Evolutionary conservation across 2,329 filamentous ascomycete genomes (phyloP).

Genomic region (Ophiostoma novo-ulmi): DNA sequence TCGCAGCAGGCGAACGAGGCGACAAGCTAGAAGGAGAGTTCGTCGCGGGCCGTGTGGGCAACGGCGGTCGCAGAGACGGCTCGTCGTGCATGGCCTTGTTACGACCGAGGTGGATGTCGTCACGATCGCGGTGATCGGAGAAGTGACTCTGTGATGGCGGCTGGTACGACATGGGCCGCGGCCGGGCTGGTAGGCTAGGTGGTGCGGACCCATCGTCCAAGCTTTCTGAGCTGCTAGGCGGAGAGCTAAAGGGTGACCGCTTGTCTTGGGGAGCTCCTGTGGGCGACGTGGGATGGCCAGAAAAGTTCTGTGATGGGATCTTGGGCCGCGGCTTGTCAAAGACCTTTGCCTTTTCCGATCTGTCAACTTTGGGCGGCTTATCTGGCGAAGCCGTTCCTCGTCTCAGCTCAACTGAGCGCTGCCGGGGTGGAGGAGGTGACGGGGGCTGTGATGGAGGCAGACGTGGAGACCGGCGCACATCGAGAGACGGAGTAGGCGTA

Average conservation of each 20-base stretch:
- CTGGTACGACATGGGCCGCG: constrained; percentile 17
- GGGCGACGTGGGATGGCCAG: not conserved
- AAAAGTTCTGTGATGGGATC: constrained; percentile 33
- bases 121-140: constrained; percentile 30
- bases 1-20: not conserved
- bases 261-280: constrained; percentile 32
- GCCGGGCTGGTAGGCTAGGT: constrained; percentile 46
- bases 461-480: constrained; percentile 46
- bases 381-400: constrained; percentile 41
- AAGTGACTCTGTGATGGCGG: constrained; percentile 14
- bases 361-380: constrained; percentile 21
- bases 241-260: constrained; percentile 79
- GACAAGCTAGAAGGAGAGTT: not conserved
- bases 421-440: constrained; percentile 59
- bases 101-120: constrained; percentile 29
- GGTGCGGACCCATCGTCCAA: constrained; percentile 48
- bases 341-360: constrained; percentile 35
- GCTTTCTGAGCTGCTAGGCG: constrained; percentile 67
- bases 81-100: constrained; percentile 1
- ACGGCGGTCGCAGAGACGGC: constrained; percentile 37
- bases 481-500: constrained; percentile 48
- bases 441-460: constrained; percentile 48
- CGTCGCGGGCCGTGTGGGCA: constrained; percentile 46
- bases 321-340: constrained; percentile 56
- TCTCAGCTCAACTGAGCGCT: constrained; percentile 55